phyloP scores from a whole-genome alignment of 1,139 yeast species.

The Saccharomyces hybrid region DNA sequence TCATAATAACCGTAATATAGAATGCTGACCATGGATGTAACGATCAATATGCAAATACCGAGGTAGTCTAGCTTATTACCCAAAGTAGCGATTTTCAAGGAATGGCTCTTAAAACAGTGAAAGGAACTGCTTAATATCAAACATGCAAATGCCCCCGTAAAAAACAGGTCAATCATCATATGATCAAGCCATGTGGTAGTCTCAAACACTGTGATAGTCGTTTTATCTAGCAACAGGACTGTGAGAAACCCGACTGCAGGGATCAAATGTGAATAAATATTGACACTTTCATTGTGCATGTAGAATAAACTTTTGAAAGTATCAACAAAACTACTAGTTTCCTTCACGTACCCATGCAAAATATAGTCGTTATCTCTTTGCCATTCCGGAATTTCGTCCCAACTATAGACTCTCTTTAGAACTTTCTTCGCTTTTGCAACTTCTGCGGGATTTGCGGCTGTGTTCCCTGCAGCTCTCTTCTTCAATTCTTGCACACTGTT shows the following conservation, averaged over 20 bases:
- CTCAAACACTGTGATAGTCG: conserved; percentile 35
- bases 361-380: conserved; percentile 81
- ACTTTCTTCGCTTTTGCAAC: not conserved
- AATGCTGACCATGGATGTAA: conserved; percentile 66
- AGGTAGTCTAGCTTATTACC: conserved; percentile 83
- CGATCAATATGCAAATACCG: conserved; percentile 73
- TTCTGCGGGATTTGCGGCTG: conserved; percentile 5
- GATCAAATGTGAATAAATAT: conserved; percentile 71
- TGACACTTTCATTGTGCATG: conserved; percentile 79
- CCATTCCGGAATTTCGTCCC: conserved; percentile 67
- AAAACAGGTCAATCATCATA: conserved; percentile 38
- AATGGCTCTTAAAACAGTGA: conserved; percentile 74
- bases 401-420: conserved; percentile 21
- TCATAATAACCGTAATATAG: conserved; percentile 62
- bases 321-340: conserved; percentile 46
- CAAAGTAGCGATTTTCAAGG: conserved; percentile 47
- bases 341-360: conserved; percentile 64
- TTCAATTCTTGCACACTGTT: not conserved
- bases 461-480: not conserved
- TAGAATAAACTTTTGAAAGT: conserved; percentile 54
- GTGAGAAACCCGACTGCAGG: conserved; percentile 48
- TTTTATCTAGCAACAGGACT: conserved; percentile 24
- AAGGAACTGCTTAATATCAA: conserved; percentile 66
- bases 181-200: conserved; percentile 43
- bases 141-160: conserved; percentile 50